Base-by-base conservation (phyloP, 495 filamentous ascomycete species). In the Polyplosphaeria fusca region DNA sequence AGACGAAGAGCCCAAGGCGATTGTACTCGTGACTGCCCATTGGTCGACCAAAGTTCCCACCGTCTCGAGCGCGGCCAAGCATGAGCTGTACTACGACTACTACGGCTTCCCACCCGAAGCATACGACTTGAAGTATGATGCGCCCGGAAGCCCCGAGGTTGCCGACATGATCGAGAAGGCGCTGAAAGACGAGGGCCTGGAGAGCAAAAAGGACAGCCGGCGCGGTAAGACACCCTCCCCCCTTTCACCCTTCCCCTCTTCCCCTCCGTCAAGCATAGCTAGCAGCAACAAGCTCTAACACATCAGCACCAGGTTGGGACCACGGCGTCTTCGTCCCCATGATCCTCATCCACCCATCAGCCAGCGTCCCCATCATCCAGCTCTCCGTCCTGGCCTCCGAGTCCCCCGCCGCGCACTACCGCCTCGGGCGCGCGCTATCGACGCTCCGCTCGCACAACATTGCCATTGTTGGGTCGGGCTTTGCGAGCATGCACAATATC, bases 11-110 rank as follows among this genome's bases (percentile, higher is more conserved):
- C 73, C 73, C 4, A 61, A 61, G 1, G 73, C 71, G 7, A 74
- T 76, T 41, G 68, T 74, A 16, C 46, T 76, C 19, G 64, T 74
- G 5, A 76, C 73, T 5, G 73, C 73, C 25, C 73, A 76, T 61
- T 76, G 73, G 73, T 67, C 52, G 9, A 65, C 67, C 30, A 48
- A 60, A 14, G 45, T 57, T 5, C 68, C 68, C 3, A 70, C 70
- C 18, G 72, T 76, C 50, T 68, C 62, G 16, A 69, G 60, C 38
- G 71, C 39, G 1, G 58, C 60, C 39, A 67, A 68, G 32, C 73
- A 69, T 52, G 47, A 65, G 28, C 61, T 76, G 16, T 57, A 55
- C n/a, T 76, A 74, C 52, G 73, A 76, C 56, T 76, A 74, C 60
- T 65, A 61, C 45, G 71, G 71, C 23, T 74, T 76, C 50, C 73